Base-by-base conservation (phyloP, 2,329 filamentous ascomycete genomes). In the Alternaria atra region DNA sequence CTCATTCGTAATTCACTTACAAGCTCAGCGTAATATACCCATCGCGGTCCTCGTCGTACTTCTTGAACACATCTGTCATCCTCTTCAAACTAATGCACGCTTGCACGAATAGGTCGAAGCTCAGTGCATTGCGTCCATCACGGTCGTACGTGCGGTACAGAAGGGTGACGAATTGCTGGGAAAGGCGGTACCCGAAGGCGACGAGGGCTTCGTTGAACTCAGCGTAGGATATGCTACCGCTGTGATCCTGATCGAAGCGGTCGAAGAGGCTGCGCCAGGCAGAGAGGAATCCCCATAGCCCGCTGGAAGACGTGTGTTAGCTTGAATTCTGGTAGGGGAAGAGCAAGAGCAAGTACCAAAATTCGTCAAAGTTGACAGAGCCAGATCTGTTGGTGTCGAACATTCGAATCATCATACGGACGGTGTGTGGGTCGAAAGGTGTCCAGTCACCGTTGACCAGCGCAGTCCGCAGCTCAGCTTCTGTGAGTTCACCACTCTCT, bases 371-470 rank as follows among this genome's bases (percentile, higher is more conserved):
- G 63, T 91, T 93, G 77, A 99, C 96, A 13, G 91, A 91, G 52
- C 94, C 93, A 64, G 87, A 91, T 70, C 92, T 90, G 80, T 97
- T 92, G 60, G 91, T 92, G 81, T 98, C 94, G 81, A 99, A 99
- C 95, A 99, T 98, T 76, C 94, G 91, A 69, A 99, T 97, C 94
- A 99, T 97, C 92, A 98, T 97, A 74, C 91, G 91, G 67, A 98
- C 94, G 1, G 95, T 99, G 72, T 97, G 91, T 5, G 89, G 86
- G 80, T 99, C 94, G 78, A 99, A 99, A 5, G 93, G 88, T 1
- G 92, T 92, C 88, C 92, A 97, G 84, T 99, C 95, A 56, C 94
- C 94, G 76, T 99, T 99, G 61, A 98, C 94, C 6, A 99, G 88
- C 20, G 95, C 95, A 1, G 91, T 90, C 9, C 92, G 90, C 42